A percentile compares a stretch with the other conserved stretches of the same genome.
Conservation (phyloP, 306 rosid species). For the peach (Prunus persica) region Prunus_persica_NCBIv2 NC_034014.1:3754501-3755000, state of each 20-base stretch:
- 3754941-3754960: background rate
- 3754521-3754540: conserved; percentile 27
- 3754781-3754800: too few relatives aligned
- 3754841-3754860: too few relatives aligned
- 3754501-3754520: conserved; percentile 6
- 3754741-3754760: background rate
- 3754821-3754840: too few relatives aligned
- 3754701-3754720: background rate
- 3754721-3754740: background rate
- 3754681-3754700: background rate
- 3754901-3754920: background rate
- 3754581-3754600: conserved; percentile 2
- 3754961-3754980: background rate
- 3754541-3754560: conserved; percentile 18
- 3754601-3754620: background rate
- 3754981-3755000: background rate
- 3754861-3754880: too few relatives aligned
- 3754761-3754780: too few relatives aligned
- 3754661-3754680: background rate
- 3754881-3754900: too few relatives aligned
- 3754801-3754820: too few relatives aligned
- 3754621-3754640: background rate
- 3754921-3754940: background rate
- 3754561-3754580: conserved; percentile 2
- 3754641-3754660: background rate